These are phyloP conservation scores for Candida silvatica DNA, from an alignment of 805 yeast genomes.

Conservation along the genomic window DNA sequence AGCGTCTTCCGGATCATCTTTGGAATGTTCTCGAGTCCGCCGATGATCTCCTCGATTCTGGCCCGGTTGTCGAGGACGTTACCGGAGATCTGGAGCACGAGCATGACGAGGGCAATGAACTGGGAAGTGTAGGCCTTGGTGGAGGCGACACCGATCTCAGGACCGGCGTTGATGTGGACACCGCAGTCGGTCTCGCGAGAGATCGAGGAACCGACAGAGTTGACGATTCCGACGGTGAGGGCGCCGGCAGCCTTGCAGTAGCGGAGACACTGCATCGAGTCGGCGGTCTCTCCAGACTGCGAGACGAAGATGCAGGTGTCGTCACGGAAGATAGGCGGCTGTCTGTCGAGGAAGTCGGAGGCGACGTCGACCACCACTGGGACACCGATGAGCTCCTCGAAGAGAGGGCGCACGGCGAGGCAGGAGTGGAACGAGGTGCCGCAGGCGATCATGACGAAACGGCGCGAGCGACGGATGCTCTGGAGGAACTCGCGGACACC, in stretches of 20 bases:
- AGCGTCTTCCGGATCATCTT: conserved; percentile 76
- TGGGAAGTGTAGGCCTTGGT: conserved; percentile 99
- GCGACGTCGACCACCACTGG: conserved; percentile 92
- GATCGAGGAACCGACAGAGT: conserved; percentile 93
- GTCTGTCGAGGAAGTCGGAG: conserved; percentile 89
- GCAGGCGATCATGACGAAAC: conserved; percentile 97
- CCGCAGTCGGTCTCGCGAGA: conserved; percentile 98
- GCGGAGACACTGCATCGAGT: conserved; percentile 88
- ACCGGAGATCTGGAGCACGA: conserved; percentile 90
- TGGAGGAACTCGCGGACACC: conserved; percentile 82
- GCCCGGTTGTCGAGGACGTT: conserved; percentile 70
- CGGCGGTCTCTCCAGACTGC: conserved; percentile 99
- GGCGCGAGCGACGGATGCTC: conserved; percentile 86
- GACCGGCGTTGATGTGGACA: conserved; percentile 98
- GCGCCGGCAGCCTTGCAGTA: conserved; percentile 97
- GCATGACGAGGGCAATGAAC: conserved; percentile 93
- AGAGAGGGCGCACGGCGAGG: conserved; percentile 90
- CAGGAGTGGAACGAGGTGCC: conserved; percentile 99
- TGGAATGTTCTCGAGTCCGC: conserved; percentile 78
- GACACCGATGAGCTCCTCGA: conserved; percentile 93
- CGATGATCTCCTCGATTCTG: conserved; percentile 80
- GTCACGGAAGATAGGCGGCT: conserved; percentile 96
- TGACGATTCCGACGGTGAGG: conserved; percentile 93
- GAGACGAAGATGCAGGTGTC: conserved; percentile 97
- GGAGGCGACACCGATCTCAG: conserved; percentile 98